phyloP scores from a whole-genome alignment of 176 grass and related monocot genomes.

The Cenchrus fungigraminus region DNA sequence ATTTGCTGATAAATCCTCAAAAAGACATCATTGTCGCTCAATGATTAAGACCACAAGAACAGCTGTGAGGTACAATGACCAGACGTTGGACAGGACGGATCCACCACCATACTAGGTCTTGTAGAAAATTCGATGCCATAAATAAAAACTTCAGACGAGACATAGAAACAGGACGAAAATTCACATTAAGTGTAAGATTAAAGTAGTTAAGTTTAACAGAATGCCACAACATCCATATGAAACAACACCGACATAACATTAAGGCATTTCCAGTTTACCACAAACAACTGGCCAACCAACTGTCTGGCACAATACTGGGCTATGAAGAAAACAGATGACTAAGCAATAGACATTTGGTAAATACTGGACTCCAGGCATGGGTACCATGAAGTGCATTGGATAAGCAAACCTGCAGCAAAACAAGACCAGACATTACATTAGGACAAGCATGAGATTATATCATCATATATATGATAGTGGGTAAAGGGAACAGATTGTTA shows the following conservation, averaged over 20 bases:
- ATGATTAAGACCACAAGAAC: neutral
- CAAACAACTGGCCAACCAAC: neutral
- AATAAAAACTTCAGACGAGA: neutral
- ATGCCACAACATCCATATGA: neutral
- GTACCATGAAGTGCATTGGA: neutral
- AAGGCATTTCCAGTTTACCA: neutral
- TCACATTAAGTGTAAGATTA: neutral
- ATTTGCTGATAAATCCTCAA: neutral
- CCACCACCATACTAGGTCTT: neutral
- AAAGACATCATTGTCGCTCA: neutral
- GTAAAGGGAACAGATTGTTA: neutral
- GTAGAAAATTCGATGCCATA: neutral
- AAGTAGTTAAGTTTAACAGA: neutral
- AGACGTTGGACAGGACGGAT: neutral
- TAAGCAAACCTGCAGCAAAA: constrained; percentile 41
- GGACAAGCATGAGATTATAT: neutral
- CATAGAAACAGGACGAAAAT: neutral
- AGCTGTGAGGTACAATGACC: neutral
- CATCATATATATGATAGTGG: neutral
- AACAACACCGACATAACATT: neutral
- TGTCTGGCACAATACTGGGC: constrained; percentile 23
- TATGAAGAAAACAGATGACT: neutral
- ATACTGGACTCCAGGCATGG: constrained; percentile 28
- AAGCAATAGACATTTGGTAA: constrained; percentile 4
- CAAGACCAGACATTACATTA: constrained; percentile 22